Conservation (phyloP, 148 eudicot species). For the Vaccinium macrocarpon region DNA sequence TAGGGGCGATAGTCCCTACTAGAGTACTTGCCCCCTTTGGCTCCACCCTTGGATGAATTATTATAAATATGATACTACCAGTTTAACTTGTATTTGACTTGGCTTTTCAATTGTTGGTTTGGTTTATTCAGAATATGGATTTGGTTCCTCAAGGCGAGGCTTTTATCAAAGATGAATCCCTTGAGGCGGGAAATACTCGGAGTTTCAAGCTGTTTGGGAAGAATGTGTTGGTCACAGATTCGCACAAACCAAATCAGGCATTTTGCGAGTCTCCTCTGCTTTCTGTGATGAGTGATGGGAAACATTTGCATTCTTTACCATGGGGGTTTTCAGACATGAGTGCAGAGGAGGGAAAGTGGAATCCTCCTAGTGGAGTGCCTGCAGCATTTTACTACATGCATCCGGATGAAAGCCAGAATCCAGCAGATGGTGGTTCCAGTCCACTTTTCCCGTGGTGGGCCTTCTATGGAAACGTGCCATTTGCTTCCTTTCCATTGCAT, state of each 20-base stretch:
- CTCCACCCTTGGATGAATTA: no score
- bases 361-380: constrained; percentile 19
- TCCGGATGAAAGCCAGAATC: constrained; percentile 18
- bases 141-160: constrained; percentile 34
- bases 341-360: constrained; percentile 18
- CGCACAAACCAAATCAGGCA: constrained; percentile 19
- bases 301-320: constrained; percentile 14
- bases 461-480: constrained; percentile 33
- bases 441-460: constrained; percentile 42
- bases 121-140: constrained; percentile 53
- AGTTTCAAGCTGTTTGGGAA: constrained; percentile 80
- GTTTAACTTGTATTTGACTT: constrained; percentile 4
- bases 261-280: constrained; percentile 1
- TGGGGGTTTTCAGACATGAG: neutral
- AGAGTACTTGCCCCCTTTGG: no score
- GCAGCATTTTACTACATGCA: constrained; percentile 18
- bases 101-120: neutral
- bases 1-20: no score
- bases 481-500: constrained; percentile 25
- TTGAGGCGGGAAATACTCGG: constrained; percentile 33
- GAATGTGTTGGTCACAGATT: constrained; percentile 48
- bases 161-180: constrained; percentile 28
- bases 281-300: constrained; percentile 24
- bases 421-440: constrained; percentile 20
- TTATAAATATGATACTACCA: no score